Base-by-base conservation (phyloP, 352 stramenopile species). In the Pythium sp. region DNA sequence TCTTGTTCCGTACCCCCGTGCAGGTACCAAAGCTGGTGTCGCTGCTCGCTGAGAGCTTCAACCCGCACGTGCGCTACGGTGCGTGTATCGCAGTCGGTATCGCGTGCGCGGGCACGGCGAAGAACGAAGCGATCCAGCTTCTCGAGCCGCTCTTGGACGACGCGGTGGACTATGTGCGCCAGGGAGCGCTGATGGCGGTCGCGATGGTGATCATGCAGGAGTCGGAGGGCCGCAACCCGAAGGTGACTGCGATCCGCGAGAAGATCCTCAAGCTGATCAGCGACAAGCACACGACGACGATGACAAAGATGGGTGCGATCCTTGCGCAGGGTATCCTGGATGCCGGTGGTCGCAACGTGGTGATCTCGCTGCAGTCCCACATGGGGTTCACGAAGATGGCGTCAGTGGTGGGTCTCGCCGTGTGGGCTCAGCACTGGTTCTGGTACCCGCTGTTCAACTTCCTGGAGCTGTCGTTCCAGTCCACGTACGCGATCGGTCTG, bases 391-490 rank as follows among this genome's bases (percentile, higher is more conserved):
- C 95, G 3, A 99, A 99, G 84, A 98, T 98, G 92, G 94, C 88
- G 4, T 94, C 91, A 49, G 96, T 98, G 6, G 95, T 99, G 9
- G 98, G 98, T 38, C 73, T 99, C 34, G 95, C 93, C 5, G 81
- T 99, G 47, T 99, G 96, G 94, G 86, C 97, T 34, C 98, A 99
- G 82, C 96, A 99, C 73, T 99, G 98, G 98, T 99, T 99, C 77
- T 99, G 98, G 98, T 99, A 99, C 79, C 98, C 98, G 41, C 90
- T 99, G 62, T 98, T 99, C 82, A 97, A 99, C 81, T 99, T 99
- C 75, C 77, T 99, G 41, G 96, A 97, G 71, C 82, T 99, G 24
- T 95, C 97, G 34, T 93, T 99, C 68, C 97, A 98, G 56, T 97
- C 97, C 22, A 99, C 97, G 15, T 94, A 95, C 65, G 88, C 94